Evolutionary conservation across 495 filamentous ascomycete species (phyloP), one percentile per base, ranked within the genome.

Genomic region (Aspergillus mulundensis): DNA sequence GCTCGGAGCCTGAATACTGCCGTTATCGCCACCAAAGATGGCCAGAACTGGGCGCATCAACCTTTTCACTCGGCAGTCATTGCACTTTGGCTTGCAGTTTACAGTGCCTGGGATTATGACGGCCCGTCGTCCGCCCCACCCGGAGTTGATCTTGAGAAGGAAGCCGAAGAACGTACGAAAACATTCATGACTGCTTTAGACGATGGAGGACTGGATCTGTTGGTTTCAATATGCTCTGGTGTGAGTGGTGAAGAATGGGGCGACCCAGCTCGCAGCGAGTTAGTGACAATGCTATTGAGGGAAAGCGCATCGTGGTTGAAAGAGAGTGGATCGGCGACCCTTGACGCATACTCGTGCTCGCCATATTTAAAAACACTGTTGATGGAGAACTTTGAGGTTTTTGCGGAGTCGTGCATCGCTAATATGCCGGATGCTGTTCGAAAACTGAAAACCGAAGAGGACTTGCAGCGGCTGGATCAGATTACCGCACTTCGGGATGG

Each of bases 401-500:
- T 96, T 64, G 79, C 89, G n/a, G 91, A 97, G 57, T 83, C 87
- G 7, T 91, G 94, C 62, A 89, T 99, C 59, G 87, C 89, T 1
- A 96, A 97, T 67, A 88, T 97, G 81, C 94, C 95, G 3, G 91
- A 96, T 67, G 84, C 91, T 1, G 79, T 99, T 28, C 86, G 95
- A 45, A 86, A 83, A 66, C 75, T 99, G 32, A 90, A 93, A 68
- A 79, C 83, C 3, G 90, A 95, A 53, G 94, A 97, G 65, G 93
- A 97, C 64, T 87, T 90, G 54, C 90, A 93, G 66, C 78, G 90
- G 51, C 74, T 90, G 41, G 84, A 86, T 55, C 84, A 87, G 59
- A 80, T 81, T 24, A 77, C 74, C 34, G 74, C 74, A 36, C 63
- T 77, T 11, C 68, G 77, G 57, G 77, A 80, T 55, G 75, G 72